A percentile compares a stretch with the other conserved stretches of the same genome.
Evolutionary conservation across 2,329 filamentous ascomycete genomes (phyloP).

Genomic region (Aaosphaeria arxii): DNA sequence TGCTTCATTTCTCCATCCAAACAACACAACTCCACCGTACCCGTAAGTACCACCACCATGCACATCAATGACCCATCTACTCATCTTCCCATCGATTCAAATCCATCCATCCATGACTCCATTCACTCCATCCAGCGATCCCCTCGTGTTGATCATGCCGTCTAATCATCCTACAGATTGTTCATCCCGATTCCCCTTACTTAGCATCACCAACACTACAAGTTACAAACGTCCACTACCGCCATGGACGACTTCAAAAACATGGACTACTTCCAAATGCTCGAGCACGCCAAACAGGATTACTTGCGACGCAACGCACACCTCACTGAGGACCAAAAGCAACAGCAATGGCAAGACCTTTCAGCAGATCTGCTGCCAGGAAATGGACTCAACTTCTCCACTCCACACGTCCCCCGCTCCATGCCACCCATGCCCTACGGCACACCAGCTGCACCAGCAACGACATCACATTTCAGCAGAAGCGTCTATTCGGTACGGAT

Average conservation of each 20-base stretch:
- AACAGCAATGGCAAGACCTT: conserved; percentile 13
- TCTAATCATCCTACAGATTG: no score
- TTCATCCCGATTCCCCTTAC: no score
- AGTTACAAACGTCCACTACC: not conserved
- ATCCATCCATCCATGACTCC: no score
- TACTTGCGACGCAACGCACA: conserved; percentile 32
- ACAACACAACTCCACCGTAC: no score
- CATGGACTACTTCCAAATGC: conserved; percentile 18
- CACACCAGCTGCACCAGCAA: not conserved
- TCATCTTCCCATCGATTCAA: no score
- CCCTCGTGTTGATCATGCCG: no score
- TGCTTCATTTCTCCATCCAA: no score
- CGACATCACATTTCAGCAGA: conserved; percentile 10
- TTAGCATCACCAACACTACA: no score
- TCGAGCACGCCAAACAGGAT: conserved; percentile 34
- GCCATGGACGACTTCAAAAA: conserved; percentile 5
- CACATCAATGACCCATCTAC: no score
- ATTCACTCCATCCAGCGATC: no score
- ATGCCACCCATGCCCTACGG: conserved; percentile 18
- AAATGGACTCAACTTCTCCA: no score
- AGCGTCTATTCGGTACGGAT: conserved; percentile 23
- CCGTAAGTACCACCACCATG: no score
- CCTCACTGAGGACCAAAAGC: conserved; percentile 26
- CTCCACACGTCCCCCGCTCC: conserved; percentile 28
- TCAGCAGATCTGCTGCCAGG: not conserved